phyloP scores from a whole-genome alignment of 116 monocot genomes.

The Posidonia oceanica region DNA sequence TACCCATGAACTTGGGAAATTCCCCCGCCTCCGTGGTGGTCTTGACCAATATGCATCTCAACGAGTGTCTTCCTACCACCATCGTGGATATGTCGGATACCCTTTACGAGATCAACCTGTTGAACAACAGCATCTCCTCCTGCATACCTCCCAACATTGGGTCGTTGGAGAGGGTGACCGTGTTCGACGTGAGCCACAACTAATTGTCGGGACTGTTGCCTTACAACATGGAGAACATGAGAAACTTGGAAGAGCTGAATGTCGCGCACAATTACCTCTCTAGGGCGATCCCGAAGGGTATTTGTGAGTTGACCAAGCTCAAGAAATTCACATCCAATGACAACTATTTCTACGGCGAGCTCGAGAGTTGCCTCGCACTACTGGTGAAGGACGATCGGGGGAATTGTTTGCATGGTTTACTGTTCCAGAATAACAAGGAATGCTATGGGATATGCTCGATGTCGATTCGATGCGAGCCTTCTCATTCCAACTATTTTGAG shows the following conservation, averaged over 20 bases:
- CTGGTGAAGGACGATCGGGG: conserved; percentile 26
- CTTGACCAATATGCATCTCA: conserved; percentile 31
- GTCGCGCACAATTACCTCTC: conserved; percentile 38
- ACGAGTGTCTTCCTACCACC: conserved; percentile 42
- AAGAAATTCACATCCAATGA: conserved; percentile 57
- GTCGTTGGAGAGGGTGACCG: conserved; percentile 18
- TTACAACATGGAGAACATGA: conserved; percentile 15
- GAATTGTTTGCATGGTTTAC: conserved; percentile 48
- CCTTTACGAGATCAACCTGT: conserved; percentile 32
- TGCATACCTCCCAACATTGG: too few species aligned
- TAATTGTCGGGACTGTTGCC: conserved; percentile 39
- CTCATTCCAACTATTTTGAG: too few species aligned
- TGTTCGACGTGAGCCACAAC: conserved; percentile 69
- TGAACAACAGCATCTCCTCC: conserved; percentile 27
- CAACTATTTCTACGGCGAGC: conserved; percentile 33
- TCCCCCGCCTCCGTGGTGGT: conserved; percentile 52
- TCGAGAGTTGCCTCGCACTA: neutral
- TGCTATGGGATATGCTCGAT: too few species aligned
- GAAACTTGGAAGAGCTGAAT: conserved; percentile 24
- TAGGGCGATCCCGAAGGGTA: conserved; percentile 26
- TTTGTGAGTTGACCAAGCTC: conserved; percentile 37
- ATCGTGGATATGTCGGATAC: conserved; percentile 32
- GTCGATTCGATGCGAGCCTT: too few species aligned
- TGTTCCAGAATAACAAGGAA: conserved; percentile 28
- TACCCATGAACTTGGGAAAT: conserved; percentile 45